These are phyloP conservation scores for Turnera subulata DNA, from an alignment of 345 rosid genomes.

Conservation along the genomic window DNA sequence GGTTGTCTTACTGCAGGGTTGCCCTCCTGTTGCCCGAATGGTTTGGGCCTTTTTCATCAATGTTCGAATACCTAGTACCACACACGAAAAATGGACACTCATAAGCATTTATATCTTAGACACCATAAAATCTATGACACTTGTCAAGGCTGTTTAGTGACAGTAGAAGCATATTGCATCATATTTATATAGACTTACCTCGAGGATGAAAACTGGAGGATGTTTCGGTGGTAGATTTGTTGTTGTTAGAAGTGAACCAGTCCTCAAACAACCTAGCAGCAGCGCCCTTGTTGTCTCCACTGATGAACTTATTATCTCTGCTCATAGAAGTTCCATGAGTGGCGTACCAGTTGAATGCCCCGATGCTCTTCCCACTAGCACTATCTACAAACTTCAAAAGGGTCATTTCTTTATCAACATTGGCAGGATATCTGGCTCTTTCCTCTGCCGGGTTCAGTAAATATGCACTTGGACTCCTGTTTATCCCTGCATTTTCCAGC, in stretches of 20 bases:
- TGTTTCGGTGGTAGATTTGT: not conserved
- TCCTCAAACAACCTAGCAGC: slow-evolving; percentile 67
- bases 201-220: not conserved
- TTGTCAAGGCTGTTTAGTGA: too few species aligned
- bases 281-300: slow-evolving; percentile 67
- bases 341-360: slow-evolving; percentile 56
- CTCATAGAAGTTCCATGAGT: slow-evolving; percentile 65
- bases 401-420: slow-evolving; percentile 53
- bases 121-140: too few species aligned
- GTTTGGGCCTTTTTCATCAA: slow-evolving; percentile 22
- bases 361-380: slow-evolving; percentile 28
- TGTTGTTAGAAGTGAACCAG: slow-evolving; percentile 28
- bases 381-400: slow-evolving; percentile 41
- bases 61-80: slow-evolving; percentile 9
- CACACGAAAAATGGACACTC: not conserved
- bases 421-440: slow-evolving; percentile 33
- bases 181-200: too few species aligned
- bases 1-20: slow-evolving; percentile 35
- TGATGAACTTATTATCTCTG: slow-evolving; percentile 49
- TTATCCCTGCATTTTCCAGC: slow-evolving; percentile 47
- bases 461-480: slow-evolving; percentile 57
- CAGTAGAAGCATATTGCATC: too few species aligned
- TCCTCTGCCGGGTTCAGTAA: slow-evolving; percentile 46
- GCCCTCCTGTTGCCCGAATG: slow-evolving; percentile 47
- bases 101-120: not conserved